phyloP scores from a whole-genome alignment of 352 stramenopile genomes.

The Phytopythium helicoides region DNA sequence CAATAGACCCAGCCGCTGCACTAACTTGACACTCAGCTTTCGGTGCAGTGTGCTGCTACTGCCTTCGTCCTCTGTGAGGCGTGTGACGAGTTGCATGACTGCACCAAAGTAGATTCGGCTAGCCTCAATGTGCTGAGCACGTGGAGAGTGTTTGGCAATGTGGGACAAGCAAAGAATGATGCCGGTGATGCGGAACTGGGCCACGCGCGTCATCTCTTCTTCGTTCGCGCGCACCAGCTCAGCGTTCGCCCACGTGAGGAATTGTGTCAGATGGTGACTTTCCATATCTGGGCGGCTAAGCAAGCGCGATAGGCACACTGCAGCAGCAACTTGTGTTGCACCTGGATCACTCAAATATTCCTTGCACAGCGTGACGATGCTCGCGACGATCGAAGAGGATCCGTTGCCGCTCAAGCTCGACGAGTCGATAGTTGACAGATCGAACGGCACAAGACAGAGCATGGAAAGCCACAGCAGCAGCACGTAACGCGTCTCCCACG shows the following conservation, averaged over 20 bases:
- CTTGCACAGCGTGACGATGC: conserved; percentile 84
- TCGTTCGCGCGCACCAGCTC: conserved; percentile 42
- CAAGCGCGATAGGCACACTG: conserved; percentile 93
- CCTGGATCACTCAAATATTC: conserved; percentile 82
- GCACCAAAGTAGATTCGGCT: conserved; percentile 74
- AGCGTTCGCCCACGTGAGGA: conserved; percentile 87
- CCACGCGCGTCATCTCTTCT: conserved; percentile 36
- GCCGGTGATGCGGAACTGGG: conserved; percentile 79
- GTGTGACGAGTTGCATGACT: conserved; percentile 67
- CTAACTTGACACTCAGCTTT: conserved; percentile 97
- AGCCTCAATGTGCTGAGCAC: conserved; percentile 63
- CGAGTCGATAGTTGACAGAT: conserved; percentile 95
- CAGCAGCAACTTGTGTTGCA: conserved; percentile 90
- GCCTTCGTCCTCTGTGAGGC: conserved; percentile 44
- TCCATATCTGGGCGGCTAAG: conserved; percentile 97
- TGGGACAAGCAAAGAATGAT: conserved; percentile 80
- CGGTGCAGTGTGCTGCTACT: conserved; percentile 83
- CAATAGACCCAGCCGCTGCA: conserved; percentile 92
- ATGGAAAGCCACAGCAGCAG: conserved; percentile 98
- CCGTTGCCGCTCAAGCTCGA: conserved; percentile 31
- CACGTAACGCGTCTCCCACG: conserved; percentile 78
- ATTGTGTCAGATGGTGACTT: conserved; percentile 81
- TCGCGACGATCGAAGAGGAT: conserved; percentile 65
- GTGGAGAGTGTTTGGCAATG: conserved; percentile 75
- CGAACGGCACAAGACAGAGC: conserved; percentile 97